These are phyloP conservation scores for Angomonas desouzai DNA, from an alignment of 208 protist species.

Conservation along the genomic window DNA sequence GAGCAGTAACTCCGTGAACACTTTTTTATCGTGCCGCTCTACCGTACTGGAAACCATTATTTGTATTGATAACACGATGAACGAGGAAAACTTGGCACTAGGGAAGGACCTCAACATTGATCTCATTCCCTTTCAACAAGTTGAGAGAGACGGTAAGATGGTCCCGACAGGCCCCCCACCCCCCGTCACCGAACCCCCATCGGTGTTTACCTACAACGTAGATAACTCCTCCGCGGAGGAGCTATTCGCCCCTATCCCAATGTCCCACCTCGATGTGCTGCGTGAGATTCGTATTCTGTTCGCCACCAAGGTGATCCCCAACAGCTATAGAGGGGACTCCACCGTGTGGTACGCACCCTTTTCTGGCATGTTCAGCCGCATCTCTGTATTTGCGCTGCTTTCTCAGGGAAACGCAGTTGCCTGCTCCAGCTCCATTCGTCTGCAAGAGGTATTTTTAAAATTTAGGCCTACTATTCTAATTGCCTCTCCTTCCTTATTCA, in stretches of 20 bases:
- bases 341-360: conserved; percentile 81
- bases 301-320: conserved; percentile 53
- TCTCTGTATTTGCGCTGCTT: conserved; percentile 70
- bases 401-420: conserved; percentile 69
- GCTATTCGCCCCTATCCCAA: conserved; percentile 29
- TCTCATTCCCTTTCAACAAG: conserved; percentile 55
- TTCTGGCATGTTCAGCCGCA: conserved; percentile 59
- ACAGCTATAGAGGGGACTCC: conserved; percentile 44
- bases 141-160: conserved; percentile 59
- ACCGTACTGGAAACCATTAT: conserved; percentile 72
- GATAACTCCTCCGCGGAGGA: conserved; percentile 48
- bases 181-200: conserved; percentile 10
- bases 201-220: conserved; percentile 60
- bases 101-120: conserved; percentile 82
- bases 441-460: conserved; percentile 46
- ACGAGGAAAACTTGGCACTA: conserved; percentile 44
- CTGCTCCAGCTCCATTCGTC: conserved; percentile 31
- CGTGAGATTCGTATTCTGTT: conserved; percentile 60
- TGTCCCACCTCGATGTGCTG: conserved; percentile 65
- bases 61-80: conserved; percentile 45
- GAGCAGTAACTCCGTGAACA: conserved; percentile 48
- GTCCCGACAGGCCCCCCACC: conserved; percentile 16
- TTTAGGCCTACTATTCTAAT: conserved; percentile 77
- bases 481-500: conserved; percentile 66
- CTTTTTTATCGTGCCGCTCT: conserved; percentile 76